Evolutionary conservation across 2,329 filamentous ascomycete species (phyloP).

Genomic region (Nigrospora osmanthi): DNA sequence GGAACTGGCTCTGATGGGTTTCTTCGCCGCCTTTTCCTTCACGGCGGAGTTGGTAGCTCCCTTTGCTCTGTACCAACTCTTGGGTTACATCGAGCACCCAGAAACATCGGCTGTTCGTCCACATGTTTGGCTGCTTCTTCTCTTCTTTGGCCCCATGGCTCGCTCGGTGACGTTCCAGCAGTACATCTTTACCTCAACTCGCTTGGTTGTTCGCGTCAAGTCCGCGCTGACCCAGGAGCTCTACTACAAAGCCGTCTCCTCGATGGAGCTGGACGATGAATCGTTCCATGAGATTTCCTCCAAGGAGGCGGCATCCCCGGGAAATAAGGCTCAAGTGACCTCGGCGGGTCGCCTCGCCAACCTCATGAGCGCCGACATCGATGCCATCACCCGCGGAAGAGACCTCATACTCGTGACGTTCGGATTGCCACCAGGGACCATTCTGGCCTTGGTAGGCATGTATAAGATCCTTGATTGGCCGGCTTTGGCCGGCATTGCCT

Average conservation of each 20-base stretch:
- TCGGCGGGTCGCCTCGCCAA: constrained; percentile 46
- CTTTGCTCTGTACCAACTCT: constrained; percentile 44
- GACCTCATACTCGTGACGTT: constrained; percentile 40
- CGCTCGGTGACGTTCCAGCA: constrained; percentile 46
- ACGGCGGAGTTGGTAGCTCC: constrained; percentile 42
- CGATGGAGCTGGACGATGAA: constrained; percentile 51
- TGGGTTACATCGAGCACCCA: constrained; percentile 41
- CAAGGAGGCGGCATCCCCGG: constrained; percentile 13
- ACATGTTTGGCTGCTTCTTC: constrained; percentile 44
- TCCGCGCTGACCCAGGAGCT: constrained; percentile 50
- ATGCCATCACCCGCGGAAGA: constrained; percentile 42
- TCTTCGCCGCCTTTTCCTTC: constrained; percentile 29
- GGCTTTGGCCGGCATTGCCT: constrained; percentile 41
- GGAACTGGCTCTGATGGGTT: constrained; percentile 36
- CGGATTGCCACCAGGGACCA: constrained; percentile 37
- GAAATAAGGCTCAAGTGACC: constrained; percentile 25
- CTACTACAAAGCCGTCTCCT: constrained; percentile 45
- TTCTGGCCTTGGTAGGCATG: constrained; percentile 40
- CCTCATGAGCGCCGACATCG: constrained; percentile 51
- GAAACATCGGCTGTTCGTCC: constrained; percentile 35
- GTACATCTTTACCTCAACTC: constrained; percentile 49
- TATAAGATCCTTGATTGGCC: constrained; percentile 50
- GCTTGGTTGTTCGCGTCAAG: constrained; percentile 48
- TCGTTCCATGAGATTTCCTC: constrained; percentile 28
- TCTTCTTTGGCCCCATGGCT: constrained; percentile 41